Percentiles rank a stretch among this genome's conserved stretches.
These are phyloP conservation scores for Diutina pseudorugosa DNA, from an alignment of 1,139 yeast genomes.

Conservation along the genomic window DNA sequence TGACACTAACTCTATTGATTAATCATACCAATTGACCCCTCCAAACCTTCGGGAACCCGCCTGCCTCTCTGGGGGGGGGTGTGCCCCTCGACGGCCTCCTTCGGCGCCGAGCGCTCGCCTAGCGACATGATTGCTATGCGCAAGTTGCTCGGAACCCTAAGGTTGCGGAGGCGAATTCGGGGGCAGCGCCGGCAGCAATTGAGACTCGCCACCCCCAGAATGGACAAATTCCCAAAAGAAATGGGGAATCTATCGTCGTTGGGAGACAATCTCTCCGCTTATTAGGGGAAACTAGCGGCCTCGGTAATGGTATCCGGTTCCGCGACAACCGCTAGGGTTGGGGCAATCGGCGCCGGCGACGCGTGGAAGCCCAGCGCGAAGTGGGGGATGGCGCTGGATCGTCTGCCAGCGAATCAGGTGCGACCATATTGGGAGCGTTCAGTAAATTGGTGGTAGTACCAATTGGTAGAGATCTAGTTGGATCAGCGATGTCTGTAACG, in stretches of 20 bases:
- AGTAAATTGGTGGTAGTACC: too few species aligned
- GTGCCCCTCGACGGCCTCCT: not conserved
- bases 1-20: too few species aligned
- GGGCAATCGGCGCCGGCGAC: not conserved
- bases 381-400: too few species aligned
- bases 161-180: not conserved
- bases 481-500: too few species aligned
- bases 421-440: too few species aligned
- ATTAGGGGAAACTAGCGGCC: too few species aligned
- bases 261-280: too few species aligned
- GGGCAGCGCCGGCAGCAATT: not conserved
- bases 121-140: conserved; percentile 1
- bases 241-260: too few species aligned
- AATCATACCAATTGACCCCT: not conserved
- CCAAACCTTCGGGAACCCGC: not conserved
- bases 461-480: too few species aligned
- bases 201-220: not conserved
- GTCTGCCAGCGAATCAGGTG: too few species aligned
- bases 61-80: not conserved
- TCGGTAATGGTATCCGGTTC: too few species aligned
- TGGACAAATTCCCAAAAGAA: not conserved
- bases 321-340: not conserved
- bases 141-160: not conserved
- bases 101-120: not conserved
- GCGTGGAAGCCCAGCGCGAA: not conserved